Base-by-base conservation (phyloP, 2,329 filamentous ascomycete genomes). In the Arthrobotrys conoides region DNA sequence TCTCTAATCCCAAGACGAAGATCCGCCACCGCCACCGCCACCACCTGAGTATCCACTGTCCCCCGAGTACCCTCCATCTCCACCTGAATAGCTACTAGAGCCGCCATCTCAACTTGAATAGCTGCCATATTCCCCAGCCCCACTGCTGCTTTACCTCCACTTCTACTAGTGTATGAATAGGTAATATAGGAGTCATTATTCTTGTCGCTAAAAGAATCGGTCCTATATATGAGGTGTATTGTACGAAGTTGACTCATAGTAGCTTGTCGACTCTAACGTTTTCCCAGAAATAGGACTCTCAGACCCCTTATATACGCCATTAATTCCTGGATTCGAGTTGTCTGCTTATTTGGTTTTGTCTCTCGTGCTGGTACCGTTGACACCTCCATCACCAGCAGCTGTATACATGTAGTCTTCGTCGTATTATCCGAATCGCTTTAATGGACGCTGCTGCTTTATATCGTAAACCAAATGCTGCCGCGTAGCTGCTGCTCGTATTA, bases 1-100 rank as follows among this genome's bases (percentile, higher is more conserved):
- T 44, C 16, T 20, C 30, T 57, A 36, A 57, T 57, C 53, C 53
- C 53, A 57, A 36, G 53, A 57, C 12, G 53, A 57, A 57, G 53
- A 57, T n/a, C n/a, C n/a, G n/a, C n/a, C n/a, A 30, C 53, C 53
- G 9, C 53, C 27, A 33, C 18, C 41, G 16, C 14, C 8, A 24
- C 30, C 30, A 4, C 30, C 46, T 14, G 46, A 49, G 5, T 53
- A 67, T 1, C 63, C 46, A 53, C 63, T 33, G 8, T 33, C 63
- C 18, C 24, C 24, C 9, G 36, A 66, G 27, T 49, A 66, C 0
- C 57, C 57, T 9, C 57, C 18, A 24, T 63, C 33, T 38, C 55
- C 55, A n/a, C 44, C 8, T 10, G 27, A 55, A n/a, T 38, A 57
- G 3, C 46, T 33, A 27, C n/a, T 20, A 46, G 46, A 57, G 20